These are phyloP conservation scores for Rhizopogon vulgaris DNA, from an alignment of 768 basidiomycete genomes.

Conservation along the genomic window DNA sequence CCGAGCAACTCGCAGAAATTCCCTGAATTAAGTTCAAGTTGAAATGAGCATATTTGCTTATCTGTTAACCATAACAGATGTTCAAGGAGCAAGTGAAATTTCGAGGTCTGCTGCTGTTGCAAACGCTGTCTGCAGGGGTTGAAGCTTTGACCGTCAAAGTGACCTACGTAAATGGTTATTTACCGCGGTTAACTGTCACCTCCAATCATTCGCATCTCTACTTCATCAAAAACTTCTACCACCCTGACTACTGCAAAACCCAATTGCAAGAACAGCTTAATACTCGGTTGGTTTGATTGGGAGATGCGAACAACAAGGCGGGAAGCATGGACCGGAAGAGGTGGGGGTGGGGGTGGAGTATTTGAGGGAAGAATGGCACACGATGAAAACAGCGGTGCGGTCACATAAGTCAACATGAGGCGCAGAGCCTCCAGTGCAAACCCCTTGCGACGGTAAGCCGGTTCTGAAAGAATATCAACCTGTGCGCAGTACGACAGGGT, in stretches of 20 bases:
- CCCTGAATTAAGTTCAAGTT: too few relatives aligned
- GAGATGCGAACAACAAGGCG: constrained; percentile 68
- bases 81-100: too few relatives aligned
- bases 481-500: too few relatives aligned
- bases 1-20: too few relatives aligned
- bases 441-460: constrained; percentile 62
- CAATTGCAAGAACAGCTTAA: constrained; percentile 66
- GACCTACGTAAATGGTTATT: too few relatives aligned
- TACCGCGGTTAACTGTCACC: too few relatives aligned
- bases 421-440: constrained; percentile 56
- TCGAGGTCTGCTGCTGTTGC: too few relatives aligned
- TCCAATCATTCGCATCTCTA: constrained; percentile 58
- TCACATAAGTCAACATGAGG: constrained; percentile 65
- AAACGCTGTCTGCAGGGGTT: too few relatives aligned
- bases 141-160: too few relatives aligned
- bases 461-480: constrained; percentile 36
- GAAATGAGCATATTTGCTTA: too few relatives aligned
- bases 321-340: constrained; percentile 37
- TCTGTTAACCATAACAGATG: too few relatives aligned
- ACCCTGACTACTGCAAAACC: constrained; percentile 67
- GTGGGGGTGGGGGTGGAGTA: constrained; percentile 25
- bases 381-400: constrained; percentile 28
- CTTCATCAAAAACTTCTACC: constrained; percentile 73
- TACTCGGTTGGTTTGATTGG: constrained; percentile 61
- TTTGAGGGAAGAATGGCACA: constrained; percentile 14